Evolutionary conservation across 148 eudicot species (phyloP).

Genomic region (Rhododendron ferrugineum): DNA sequence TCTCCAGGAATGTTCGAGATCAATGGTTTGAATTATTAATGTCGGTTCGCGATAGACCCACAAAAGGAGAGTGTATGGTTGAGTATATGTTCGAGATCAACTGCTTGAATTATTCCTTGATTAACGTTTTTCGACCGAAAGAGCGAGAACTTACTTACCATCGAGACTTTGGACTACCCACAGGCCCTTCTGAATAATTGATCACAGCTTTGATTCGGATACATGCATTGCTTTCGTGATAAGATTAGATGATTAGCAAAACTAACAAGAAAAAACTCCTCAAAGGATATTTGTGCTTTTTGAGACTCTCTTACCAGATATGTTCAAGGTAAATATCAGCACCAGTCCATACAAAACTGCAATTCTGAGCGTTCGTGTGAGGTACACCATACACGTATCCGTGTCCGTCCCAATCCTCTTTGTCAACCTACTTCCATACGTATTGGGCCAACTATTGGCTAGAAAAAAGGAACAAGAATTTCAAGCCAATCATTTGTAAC

Average conservation of each 20-base stretch:
- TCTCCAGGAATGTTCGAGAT: too few species aligned
- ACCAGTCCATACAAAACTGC: neutral
- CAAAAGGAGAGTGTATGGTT: too few species aligned
- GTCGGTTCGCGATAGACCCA: too few species aligned
- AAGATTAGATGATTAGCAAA: neutral
- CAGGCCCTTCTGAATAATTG: neutral
- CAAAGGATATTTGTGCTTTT: neutral
- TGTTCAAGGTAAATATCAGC: neutral
- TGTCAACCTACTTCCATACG: neutral
- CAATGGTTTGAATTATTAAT: too few species aligned
- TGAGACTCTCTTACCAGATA: neutral
- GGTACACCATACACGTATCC: neutral
- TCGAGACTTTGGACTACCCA: neutral
- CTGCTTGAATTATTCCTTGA: neutral
- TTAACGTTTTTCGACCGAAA: neutral
- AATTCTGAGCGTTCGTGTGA: neutral
- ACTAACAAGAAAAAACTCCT: neutral
- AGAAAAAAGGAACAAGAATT: neutral
- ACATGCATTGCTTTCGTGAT: neutral
- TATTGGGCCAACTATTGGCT: neutral
- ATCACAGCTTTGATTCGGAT: neutral
- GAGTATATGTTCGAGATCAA: too few species aligned
- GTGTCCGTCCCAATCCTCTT: neutral
- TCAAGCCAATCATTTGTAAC: neutral
- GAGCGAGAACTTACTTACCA: neutral